phyloP scores from a whole-genome alignment of 163 green algal species.

The Chlorella variabilis region DNA sequence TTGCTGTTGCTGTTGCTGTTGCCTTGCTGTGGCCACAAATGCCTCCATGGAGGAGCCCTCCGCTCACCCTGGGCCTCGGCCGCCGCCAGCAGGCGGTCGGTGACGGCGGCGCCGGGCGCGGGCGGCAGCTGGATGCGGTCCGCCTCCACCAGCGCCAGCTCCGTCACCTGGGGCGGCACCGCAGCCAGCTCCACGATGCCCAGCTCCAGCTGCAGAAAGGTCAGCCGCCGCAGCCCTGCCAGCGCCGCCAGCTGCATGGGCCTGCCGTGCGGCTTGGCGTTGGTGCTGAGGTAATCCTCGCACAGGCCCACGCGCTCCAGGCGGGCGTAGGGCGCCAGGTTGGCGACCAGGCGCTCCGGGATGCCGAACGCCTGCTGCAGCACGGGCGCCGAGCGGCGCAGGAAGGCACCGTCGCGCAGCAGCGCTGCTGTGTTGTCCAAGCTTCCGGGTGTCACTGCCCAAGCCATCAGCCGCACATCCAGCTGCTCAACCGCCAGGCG shows the following conservation, averaged over 20 bases:
- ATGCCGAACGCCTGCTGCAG: not conserved
- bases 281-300: not conserved
- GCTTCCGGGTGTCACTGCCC: not conserved
- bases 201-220: not conserved
- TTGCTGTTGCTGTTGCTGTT: too few relatives aligned
- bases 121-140: constrained; percentile 7
- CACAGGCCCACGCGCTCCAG: not conserved
- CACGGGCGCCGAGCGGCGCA: not conserved
- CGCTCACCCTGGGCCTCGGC: not conserved
- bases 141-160: constrained; percentile 3
- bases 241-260: constrained; percentile 14
- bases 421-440: not conserved
- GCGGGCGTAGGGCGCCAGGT: not conserved
- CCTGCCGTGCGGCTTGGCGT: not conserved
- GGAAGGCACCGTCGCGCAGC: not conserved
- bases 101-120: not conserved
- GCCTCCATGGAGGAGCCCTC: too few relatives aligned
- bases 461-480: not conserved
- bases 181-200: constrained; percentile 1
- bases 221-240: not conserved
- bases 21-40: too few relatives aligned
- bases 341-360: not conserved
- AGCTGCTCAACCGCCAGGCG: not conserved
- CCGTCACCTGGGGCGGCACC: not conserved
- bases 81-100: constrained; percentile 5